A percentile compares a stretch with the other conserved stretches of the same genome.
phyloP scores from a whole-genome alignment of 2,329 filamentous ascomycete species.

The Aspergillus phoenicis region DNA sequence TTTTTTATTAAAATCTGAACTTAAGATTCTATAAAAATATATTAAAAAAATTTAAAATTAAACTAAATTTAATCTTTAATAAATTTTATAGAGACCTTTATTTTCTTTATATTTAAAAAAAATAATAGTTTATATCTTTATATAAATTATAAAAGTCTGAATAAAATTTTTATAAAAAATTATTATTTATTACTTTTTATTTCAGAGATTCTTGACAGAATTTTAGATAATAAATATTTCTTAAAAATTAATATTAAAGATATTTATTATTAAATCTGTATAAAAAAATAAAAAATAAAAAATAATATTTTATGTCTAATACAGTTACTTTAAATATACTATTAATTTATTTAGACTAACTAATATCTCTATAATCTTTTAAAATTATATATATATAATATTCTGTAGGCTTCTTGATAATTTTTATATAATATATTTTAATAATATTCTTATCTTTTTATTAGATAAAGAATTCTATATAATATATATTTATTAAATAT shows the following conservation, averaged over 20 bases:
- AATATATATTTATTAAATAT: not conserved
- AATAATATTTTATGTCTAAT: too few species aligned
- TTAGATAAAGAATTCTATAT: too few species aligned
- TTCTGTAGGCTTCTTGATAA: too few species aligned
- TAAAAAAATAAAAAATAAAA: too few species aligned
- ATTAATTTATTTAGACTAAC: not conserved
- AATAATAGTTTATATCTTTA: not conserved
- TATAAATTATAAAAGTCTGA: too few species aligned
- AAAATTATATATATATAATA: too few species aligned
- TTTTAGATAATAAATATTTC: not conserved
- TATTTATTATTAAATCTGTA: not conserved
- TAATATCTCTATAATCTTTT: not conserved
- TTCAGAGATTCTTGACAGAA: too few species aligned
- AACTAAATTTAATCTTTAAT: not conserved
- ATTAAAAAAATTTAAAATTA: slow-evolving; percentile 4
- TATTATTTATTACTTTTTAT: too few species aligned
- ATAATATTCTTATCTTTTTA: too few species aligned
- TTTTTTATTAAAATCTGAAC: not conserved
- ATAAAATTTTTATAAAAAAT: too few species aligned
- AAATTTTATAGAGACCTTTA: not conserved
- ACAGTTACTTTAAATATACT: not conserved
- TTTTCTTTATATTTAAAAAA: not conserved
- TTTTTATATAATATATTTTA: too few species aligned
- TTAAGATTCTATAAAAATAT: not conserved
- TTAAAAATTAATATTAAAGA: not conserved